phyloP scores from a whole-genome alignment of 495 filamentous ascomycete genomes.

The Lasiosphaeria miniovina region DNA sequence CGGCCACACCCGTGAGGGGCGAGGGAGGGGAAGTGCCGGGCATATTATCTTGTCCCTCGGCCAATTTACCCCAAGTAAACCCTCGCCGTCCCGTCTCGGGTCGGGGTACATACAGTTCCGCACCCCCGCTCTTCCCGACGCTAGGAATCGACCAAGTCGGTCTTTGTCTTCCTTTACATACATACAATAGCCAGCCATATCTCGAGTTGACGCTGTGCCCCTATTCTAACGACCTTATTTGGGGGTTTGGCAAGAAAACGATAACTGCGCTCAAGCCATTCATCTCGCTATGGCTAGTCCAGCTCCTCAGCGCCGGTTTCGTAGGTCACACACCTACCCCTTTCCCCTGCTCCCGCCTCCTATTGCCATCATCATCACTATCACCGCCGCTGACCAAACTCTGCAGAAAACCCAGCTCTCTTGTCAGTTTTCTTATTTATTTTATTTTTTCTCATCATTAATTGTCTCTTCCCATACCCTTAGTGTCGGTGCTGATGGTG shows the following conservation, averaged over 20 bases:
- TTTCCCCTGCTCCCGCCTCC: neutral
- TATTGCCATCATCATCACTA: neutral
- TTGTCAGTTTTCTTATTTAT: slow-evolving; percentile 51
- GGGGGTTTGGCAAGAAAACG: neutral
- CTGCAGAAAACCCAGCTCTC: slow-evolving; percentile 62
- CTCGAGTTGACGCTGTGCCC: neutral
- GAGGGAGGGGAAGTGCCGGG: no score
- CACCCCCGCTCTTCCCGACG: slow-evolving; percentile 5
- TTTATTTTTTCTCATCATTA: neutral
- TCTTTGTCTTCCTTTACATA: no score
- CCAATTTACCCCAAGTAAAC: slow-evolving; percentile 13
- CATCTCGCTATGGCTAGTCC: slow-evolving; percentile 25
- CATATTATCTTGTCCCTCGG: no score
- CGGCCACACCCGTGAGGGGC: no score
- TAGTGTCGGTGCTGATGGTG: no score
- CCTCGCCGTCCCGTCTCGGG: neutral
- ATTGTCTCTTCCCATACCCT: neutral
- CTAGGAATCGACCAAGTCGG: no score
- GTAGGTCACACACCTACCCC: slow-evolving; percentile 28
- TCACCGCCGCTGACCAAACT: neutral
- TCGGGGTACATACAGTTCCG: neutral
- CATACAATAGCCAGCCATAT: no score
- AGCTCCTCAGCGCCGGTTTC: slow-evolving; percentile 35
- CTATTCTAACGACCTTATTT: neutral
- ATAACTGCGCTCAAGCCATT: neutral